A percentile compares a stretch with the other conserved stretches of the same genome.
phyloP scores from a whole-genome alignment of 139 green algal genomes.

The Auxenochlorella protothecoides region DNA sequence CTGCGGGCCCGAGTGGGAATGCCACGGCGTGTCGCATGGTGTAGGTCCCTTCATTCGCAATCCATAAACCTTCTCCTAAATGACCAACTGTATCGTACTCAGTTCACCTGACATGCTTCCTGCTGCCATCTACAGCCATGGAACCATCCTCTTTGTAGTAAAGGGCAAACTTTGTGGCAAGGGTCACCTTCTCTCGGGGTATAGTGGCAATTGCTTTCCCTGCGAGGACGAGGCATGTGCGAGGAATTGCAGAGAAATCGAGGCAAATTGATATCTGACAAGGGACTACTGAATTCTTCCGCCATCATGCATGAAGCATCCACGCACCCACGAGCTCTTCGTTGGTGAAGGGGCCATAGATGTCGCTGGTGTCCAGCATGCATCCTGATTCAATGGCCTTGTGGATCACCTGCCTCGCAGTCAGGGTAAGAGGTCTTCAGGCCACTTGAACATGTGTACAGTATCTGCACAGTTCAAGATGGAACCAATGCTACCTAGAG shows the following conservation, averaged over 20 bases:
- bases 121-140: neutral
- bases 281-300: neutral
- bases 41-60: neutral
- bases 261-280: neutral
- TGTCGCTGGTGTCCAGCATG: neutral
- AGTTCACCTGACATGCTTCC: conserved; percentile 1
- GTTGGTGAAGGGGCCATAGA: conserved; percentile 30
- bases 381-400: neutral
- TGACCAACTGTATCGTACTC: too few relatives aligned
- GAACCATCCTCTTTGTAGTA: neutral
- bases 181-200: conserved; percentile 12
- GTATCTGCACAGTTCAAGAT: neutral
- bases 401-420: neutral
- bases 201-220: neutral
- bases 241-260: neutral
- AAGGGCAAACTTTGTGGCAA: conserved; percentile 42
- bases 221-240: neutral
- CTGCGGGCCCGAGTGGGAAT: neutral
- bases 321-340: conserved; percentile 48
- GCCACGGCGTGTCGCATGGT: too few relatives aligned
- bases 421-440: neutral
- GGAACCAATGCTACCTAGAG: conserved; percentile 18
- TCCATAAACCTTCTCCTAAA: too few relatives aligned
- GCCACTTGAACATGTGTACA: conserved; percentile 2
- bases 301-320: neutral